Evolutionary conservation across 371 early-diverging fungal species (phyloP).

Genomic region (Cokeromyces recurvatus): DNA sequence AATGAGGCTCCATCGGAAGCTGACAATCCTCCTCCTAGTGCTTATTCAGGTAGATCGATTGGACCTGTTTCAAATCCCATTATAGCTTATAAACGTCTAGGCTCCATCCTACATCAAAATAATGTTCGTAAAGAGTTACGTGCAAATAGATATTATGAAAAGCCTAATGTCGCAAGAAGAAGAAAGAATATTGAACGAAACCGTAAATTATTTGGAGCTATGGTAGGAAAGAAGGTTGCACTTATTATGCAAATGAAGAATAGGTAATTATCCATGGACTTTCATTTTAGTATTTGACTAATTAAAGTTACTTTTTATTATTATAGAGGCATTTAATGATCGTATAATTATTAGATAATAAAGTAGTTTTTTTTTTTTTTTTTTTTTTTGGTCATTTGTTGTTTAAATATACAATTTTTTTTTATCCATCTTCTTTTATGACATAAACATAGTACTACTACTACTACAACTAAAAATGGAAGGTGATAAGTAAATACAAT

Average conservation of each 20-base stretch:
- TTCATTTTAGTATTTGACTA: too few relatives aligned
- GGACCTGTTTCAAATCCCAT: slow-evolving; percentile 36
- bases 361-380: too few relatives aligned
- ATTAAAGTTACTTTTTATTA: neutral
- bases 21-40: too few relatives aligned
- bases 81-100: slow-evolving; percentile 39
- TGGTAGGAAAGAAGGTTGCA: slow-evolving; percentile 53
- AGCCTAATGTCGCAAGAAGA: slow-evolving; percentile 51
- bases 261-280: too few relatives aligned
- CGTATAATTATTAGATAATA: too few relatives aligned
- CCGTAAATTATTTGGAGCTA: slow-evolving; percentile 46
- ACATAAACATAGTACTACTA: too few relatives aligned
- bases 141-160: slow-evolving; percentile 48
- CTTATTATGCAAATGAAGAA: slow-evolving; percentile 60
- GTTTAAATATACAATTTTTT: too few relatives aligned
- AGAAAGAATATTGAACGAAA: slow-evolving; percentile 45
- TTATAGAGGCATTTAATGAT: too few relatives aligned
- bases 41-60: slow-evolving; percentile 46
- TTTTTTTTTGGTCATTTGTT: too few relatives aligned
- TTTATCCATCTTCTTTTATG: too few relatives aligned
- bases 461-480: too few relatives aligned
- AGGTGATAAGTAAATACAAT: too few relatives aligned
- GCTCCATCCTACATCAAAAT: slow-evolving; percentile 38
- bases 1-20: slow-evolving; percentile 12
- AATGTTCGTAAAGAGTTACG: slow-evolving; percentile 43